Conservation (phyloP, 768 basidiomycete species). For the Pleurotus djamor region DNA sequence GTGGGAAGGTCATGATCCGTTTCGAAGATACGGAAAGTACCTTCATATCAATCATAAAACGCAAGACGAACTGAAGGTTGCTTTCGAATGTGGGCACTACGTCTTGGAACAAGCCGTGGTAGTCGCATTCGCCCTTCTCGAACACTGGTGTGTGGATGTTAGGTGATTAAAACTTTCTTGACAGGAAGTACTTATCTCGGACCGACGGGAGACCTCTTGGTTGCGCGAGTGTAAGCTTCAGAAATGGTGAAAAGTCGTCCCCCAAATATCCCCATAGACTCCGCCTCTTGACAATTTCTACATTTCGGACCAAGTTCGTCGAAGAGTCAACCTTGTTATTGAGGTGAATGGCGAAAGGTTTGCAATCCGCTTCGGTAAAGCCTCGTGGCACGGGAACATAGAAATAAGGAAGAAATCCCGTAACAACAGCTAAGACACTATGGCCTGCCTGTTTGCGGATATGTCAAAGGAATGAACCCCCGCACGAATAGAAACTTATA, state of each 20-base stretch:
- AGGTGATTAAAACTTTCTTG: neutral
- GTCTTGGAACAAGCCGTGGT: conserved; percentile 53
- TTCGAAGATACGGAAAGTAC: conserved; percentile 33
- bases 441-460: conserved; percentile 61
- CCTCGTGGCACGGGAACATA: conserved; percentile 87
- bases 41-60: conserved; percentile 98
- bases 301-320: conserved; percentile 38
- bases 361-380: conserved; percentile 66
- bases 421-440: conserved; percentile 84
- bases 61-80: conserved; percentile 86
- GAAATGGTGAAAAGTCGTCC: conserved; percentile 74
- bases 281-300: conserved; percentile 63
- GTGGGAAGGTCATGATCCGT: neutral
- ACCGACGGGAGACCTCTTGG: conserved; percentile 82
- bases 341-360: conserved; percentile 61
- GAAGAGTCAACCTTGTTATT: conserved; percentile 54
- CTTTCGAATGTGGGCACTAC: conserved; percentile 83
- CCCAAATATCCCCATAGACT: conserved; percentile 90
- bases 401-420: conserved; percentile 89
- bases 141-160: conserved; percentile 45
- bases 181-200: conserved; percentile 69
- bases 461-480: neutral
- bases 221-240: conserved; percentile 78
- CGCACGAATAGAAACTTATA: conserved; percentile 8
- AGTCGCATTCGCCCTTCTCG: conserved; percentile 73